phyloP scores from a whole-genome alignment of 495 filamentous ascomycete species.

The Penicillium robsamsonii region DNA sequence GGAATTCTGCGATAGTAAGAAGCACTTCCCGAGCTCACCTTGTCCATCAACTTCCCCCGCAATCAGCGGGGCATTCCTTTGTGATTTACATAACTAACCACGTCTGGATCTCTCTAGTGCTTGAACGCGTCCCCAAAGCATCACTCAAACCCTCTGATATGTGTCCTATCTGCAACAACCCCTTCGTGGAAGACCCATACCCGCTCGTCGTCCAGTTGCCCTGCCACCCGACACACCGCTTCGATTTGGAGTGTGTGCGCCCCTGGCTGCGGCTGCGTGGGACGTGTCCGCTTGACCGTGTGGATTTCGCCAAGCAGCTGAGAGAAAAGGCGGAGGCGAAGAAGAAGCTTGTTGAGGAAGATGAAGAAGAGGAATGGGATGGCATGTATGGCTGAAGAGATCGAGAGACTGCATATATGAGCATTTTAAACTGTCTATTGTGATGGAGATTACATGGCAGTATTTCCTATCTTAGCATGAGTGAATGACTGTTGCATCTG shows the following conservation, averaged over 20 bases:
- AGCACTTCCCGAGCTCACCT: not conserved
- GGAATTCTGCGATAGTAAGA: conserved; percentile 67
- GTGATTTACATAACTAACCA: not conserved
- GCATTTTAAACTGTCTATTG: not conserved
- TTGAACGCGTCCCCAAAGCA: conserved; percentile 77
- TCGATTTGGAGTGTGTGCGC: conserved; percentile 91
- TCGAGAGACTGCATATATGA: conserved; percentile 5
- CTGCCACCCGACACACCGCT: conserved; percentile 76
- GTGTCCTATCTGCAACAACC: conserved; percentile 85
- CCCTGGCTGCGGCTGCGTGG: conserved; percentile 89
- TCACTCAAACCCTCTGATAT: conserved; percentile 61
- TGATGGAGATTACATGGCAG: not conserved
- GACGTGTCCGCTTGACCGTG: conserved; percentile 84
- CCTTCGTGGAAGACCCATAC: conserved; percentile 73
- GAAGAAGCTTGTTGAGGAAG: conserved; percentile 55
- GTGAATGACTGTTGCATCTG: conserved; percentile 4
- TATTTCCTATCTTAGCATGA: not conserved
- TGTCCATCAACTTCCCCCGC: not conserved
- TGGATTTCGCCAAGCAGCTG: conserved; percentile 73
- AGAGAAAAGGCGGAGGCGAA: conserved; percentile 56
- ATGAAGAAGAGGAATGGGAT: conserved; percentile 68
- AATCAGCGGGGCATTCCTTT: not conserved
- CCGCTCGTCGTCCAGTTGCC: conserved; percentile 85
- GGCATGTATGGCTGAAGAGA: conserved; percentile 65
- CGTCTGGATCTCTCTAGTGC: conserved; percentile 33